Percentiles rank a stretch among this genome's conserved stretches.
phyloP scores from a whole-genome alignment of 2,329 filamentous ascomycete genomes.

The Tothia fuscella region DNA sequence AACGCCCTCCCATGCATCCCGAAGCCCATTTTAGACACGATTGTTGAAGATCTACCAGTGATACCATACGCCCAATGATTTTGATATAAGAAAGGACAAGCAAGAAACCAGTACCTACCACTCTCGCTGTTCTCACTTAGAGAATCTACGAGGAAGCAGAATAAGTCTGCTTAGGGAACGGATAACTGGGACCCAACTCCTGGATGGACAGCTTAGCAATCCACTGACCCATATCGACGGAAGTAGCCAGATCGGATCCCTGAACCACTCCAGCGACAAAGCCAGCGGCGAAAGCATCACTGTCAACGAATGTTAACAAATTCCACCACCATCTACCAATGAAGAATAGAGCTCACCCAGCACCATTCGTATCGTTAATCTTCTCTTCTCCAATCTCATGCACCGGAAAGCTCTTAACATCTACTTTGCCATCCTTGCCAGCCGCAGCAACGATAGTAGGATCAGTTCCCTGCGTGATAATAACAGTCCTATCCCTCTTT shows the following conservation, averaged over 20 bases:
- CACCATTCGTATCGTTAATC: constrained; percentile 95
- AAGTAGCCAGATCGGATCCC: constrained; percentile 65
- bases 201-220: constrained; percentile 86
- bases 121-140: too few relatives aligned
- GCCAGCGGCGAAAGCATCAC: constrained; percentile 92
- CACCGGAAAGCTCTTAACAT: constrained; percentile 67
- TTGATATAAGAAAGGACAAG: too few relatives aligned
- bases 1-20: too few relatives aligned
- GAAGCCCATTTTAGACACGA: too few relatives aligned
- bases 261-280: constrained; percentile 82
- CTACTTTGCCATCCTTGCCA: constrained; percentile 51
- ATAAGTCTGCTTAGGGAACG: constrained; percentile 29
- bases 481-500: constrained; percentile 69
- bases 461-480: constrained; percentile 90
- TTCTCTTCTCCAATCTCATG: constrained; percentile 62
- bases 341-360: constrained; percentile 41
- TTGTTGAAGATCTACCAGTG: too few relatives aligned
- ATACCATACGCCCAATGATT: too few relatives aligned
- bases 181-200: constrained; percentile 87
- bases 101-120: too few relatives aligned
- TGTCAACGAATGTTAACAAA: constrained; percentile 21
- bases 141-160: background rate
- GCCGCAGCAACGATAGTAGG: constrained; percentile 72
- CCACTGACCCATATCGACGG: constrained; percentile 92
- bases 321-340: background rate